phyloP scores from a whole-genome alignment of 2,329 filamentous ascomycete genomes.

The Arthrinium phaeospermum region DNA sequence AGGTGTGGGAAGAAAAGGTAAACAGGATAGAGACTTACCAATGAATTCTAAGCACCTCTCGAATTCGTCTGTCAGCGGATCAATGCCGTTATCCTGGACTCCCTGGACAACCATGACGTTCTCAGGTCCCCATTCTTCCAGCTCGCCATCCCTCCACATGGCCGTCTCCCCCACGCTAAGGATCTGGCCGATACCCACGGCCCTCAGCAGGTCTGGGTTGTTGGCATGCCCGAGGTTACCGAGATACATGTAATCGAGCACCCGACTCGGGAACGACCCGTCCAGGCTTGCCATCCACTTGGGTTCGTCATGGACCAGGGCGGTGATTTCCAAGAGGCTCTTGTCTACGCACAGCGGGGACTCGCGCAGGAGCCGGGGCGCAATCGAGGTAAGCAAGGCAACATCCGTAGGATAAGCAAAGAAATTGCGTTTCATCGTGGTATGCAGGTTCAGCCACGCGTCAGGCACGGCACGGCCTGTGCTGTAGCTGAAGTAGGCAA shows the following conservation, averaged over 20 bases:
- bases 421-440: constrained; percentile 83
- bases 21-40: constrained; percentile 61
- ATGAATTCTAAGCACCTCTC: constrained; percentile 88
- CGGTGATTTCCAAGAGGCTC: constrained; percentile 58
- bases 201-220: constrained; percentile 80
- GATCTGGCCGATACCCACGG: constrained; percentile 84
- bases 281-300: constrained; percentile 84
- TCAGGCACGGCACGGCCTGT: constrained; percentile 80
- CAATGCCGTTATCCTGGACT: constrained; percentile 96
- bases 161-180: constrained; percentile 91
- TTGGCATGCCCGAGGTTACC: constrained; percentile 94
- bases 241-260: constrained; percentile 94
- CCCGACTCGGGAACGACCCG: constrained; percentile 86
- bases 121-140: constrained; percentile 74
- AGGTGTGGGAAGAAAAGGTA: not conserved
- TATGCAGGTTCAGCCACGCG: constrained; percentile 87
- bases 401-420: constrained; percentile 96
- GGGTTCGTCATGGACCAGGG: constrained; percentile 66
- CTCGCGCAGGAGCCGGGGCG: constrained; percentile 74
- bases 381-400: constrained; percentile 76
- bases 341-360: constrained; percentile 63
- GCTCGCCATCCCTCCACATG: constrained; percentile 75
- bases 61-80: constrained; percentile 87
- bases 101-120: constrained; percentile 82
- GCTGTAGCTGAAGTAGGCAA: constrained; percentile 93